Base-by-base conservation (phyloP, 352 stramenopile species). In the Phytopythium ostracodes region DNA sequence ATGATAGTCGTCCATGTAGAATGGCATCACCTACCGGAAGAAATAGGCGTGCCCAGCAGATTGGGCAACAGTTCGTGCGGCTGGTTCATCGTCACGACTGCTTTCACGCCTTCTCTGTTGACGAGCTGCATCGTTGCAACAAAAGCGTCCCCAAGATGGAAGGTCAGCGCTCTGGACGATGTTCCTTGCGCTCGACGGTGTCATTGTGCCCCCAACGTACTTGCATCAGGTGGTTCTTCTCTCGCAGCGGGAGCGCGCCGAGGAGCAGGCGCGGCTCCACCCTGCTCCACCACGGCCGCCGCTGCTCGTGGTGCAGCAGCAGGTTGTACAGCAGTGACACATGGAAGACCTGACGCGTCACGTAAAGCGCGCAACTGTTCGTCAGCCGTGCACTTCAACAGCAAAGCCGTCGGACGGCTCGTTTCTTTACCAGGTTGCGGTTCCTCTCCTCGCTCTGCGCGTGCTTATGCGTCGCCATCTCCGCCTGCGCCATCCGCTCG, bases 281-380 rank as follows among this genome's bases (percentile, higher is more conserved):
- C 63, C 68, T 72, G 44, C 73, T 91, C 84, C 84, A 94, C 84
- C 84, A 94, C 40, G 84, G 79, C 24, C 84, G 80, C 2, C 68
- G 63, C 18, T 66, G 64, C 27, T 79, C 68, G 47, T 87, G 62
- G 7, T 70, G 66, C 47, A 86, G 65, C 52, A 69, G 22, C 56
- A 94, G 61, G 58, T 94, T 94, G 72, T 91, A 94, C 59, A 88
- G 66, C 42, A 94, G 70, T 29, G 84, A 92, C n/a, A 94, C 72
- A 59, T 91, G 79, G 65, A 90, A 91, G 33, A 91, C 60, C 79
- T 88, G n/a, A n/a, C n/a, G n/a, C n/a, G n/a, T n/a, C n/a, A 33
- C 29, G 29, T 33, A 33, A n/a, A n/a, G 58, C 54, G 17, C 20
- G 50, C 50, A 35, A 36, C 24, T n/a, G 35, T 11, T 31, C 31